Percentiles rank a stretch among this genome's conserved stretches.
Evolutionary conservation across 2,329 filamentous ascomycete genomes (phyloP).

Genomic region (Colletotrichum musae): DNA sequence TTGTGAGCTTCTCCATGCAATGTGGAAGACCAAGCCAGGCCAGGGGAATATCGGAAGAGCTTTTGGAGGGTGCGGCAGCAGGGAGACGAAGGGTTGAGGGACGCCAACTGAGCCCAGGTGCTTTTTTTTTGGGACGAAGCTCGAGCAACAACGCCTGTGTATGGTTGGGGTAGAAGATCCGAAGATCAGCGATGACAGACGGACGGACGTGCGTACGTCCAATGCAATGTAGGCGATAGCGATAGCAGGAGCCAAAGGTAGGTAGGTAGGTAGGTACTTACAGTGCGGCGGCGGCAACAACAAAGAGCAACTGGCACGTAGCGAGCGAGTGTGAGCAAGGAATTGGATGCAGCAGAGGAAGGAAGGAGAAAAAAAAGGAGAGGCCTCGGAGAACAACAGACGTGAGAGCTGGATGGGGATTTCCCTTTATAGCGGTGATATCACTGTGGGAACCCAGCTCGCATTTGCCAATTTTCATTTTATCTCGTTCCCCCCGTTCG

Average conservation of each 20-base stretch:
- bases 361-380: constrained; percentile 9
- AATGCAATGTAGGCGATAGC: background rate
- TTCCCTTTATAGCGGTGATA: constrained; percentile 42
- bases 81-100: constrained; percentile 12
- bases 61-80: background rate
- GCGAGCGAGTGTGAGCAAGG: constrained; percentile 24
- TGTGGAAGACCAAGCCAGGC: constrained; percentile 7
- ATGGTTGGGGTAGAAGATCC: constrained; percentile 25
- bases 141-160: background rate
- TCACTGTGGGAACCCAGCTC: constrained; percentile 41
- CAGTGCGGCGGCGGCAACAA: constrained; percentile 22
- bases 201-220: background rate
- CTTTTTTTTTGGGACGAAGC: constrained; percentile 15
- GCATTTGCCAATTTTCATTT: constrained; percentile 42
- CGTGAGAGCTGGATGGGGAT: constrained; percentile 26
- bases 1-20: constrained; percentile 35
- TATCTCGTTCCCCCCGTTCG: constrained; percentile 34
- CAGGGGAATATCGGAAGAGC: background rate
- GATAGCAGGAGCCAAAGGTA: background rate
- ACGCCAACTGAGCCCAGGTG: constrained; percentile 22
- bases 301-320: constrained; percentile 23
- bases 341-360: constrained; percentile 11
- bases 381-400: constrained; percentile 1
- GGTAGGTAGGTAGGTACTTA: constrained; percentile 17
- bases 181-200: constrained; percentile 30